Conservation (phyloP, 2,329 filamentous ascomycete species). For the Hymenoscyphus fraxineus region DNA sequence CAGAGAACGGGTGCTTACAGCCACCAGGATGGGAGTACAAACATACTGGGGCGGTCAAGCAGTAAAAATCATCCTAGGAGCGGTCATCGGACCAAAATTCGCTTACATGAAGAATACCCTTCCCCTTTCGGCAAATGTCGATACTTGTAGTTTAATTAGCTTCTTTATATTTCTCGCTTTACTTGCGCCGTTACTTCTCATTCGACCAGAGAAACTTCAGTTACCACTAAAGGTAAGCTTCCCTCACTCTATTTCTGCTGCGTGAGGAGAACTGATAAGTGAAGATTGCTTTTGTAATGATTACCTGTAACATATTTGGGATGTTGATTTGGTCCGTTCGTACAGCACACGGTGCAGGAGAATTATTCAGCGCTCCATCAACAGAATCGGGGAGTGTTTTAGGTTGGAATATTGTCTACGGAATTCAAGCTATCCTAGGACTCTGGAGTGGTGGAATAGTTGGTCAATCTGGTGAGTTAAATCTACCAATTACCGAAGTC, state of each 20-base stretch:
- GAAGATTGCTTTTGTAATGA: slow-evolving; percentile 32
- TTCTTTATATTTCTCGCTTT: slow-evolving; percentile 34
- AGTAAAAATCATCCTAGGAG: slow-evolving; percentile 35
- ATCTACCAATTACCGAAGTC: too few species aligned
- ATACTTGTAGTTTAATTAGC: slow-evolving; percentile 34
- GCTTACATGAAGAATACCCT: slow-evolving; percentile 37
- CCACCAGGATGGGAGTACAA: slow-evolving; percentile 38
- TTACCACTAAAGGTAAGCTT: slow-evolving; percentile 27
- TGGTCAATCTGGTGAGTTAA: slow-evolving; percentile 28
- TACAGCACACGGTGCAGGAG: slow-evolving; percentile 30
- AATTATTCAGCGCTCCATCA: slow-evolving; percentile 25
- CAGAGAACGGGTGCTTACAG: not conserved
- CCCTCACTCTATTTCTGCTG: not conserved
- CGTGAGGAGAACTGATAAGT: not conserved
- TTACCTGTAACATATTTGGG: slow-evolving; percentile 34
- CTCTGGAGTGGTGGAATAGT: slow-evolving; percentile 31
- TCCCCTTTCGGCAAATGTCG: slow-evolving; percentile 34
- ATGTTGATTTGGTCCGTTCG: slow-evolving; percentile 34
- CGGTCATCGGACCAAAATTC: slow-evolving; percentile 36
- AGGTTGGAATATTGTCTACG: slow-evolving; percentile 33
- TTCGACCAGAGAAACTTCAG: slow-evolving; percentile 41
- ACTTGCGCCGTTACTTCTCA: slow-evolving; percentile 40
- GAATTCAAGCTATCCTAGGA: slow-evolving; percentile 33
- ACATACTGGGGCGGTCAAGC: slow-evolving; percentile 29
- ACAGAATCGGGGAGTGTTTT: slow-evolving; percentile 29